Base-by-base conservation (phyloP, 331 rosid species). In the Pyrus hybrid region DNA sequence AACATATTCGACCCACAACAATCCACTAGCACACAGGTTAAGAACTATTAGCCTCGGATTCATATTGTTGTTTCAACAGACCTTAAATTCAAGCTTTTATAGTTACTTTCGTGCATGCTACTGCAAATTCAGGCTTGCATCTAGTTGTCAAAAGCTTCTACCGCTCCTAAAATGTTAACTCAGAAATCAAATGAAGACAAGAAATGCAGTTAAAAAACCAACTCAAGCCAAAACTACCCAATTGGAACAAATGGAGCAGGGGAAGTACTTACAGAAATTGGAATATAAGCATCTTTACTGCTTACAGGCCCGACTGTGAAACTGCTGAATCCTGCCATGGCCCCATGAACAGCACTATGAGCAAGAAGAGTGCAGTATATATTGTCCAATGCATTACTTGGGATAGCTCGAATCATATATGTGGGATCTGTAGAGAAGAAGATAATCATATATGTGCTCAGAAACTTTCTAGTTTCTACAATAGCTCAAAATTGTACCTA, bases 321-420 rank as follows among this genome's bases (percentile, higher is more conserved):
- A 70, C 97, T 96, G 41, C 91, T 88, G 82, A 79, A 94, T 67
- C 99, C 99, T 30, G 97, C 97, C 99, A 92, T 94, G 82, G 96
- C 96, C 68, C 96, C 99, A 76, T 90, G 99, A 64, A 94, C 92
- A 83, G 92, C 96, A 74, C 99, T 75, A 13, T 94, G 99, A 73
- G 97, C 99, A 79, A 94, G 97, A 81, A 94, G 99, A 23, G 97
- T 94, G 85, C 99, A 90, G 87, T 90, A 90, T 75, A 94, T 75
- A 77, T 90, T 94, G 88, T 94, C 99, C 2, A 93, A 90, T 68
- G 99, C 97, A 84, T 87, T 94, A 84, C 99, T 92, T 64, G 99
- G 99, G 81, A 94, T 83, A 53, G 99, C 99, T 80, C 97, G 92
- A 86, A 94, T 90, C 98, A 94, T 94, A 78, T 91, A 94, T n/a